Base-by-base conservation (phyloP, 208 protist genomes). In the Endotrypanum monterogeii region DNA sequence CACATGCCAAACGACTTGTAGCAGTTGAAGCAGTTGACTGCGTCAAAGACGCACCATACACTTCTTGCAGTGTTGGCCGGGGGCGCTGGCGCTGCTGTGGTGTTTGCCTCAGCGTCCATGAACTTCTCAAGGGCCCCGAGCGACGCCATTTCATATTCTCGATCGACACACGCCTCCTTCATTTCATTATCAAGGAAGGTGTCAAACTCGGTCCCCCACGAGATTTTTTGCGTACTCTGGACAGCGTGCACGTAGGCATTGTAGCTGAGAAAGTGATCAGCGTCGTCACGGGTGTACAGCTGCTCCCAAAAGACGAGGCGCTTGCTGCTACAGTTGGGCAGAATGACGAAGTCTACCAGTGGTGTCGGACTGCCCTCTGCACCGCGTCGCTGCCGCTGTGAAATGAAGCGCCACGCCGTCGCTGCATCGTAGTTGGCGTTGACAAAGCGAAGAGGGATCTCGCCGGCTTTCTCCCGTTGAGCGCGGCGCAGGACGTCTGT, bases 281-380 rank as follows among this genome's bases (percentile, higher is more conserved):
- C 73, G 65, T 84, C 83, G 25, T 77, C 67, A 39, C 72, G 71
- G 41, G 84, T 67, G 78, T 86, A 96, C 46, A 93, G 87, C 9
- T 69, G 76, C 58, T 89, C 85, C 92, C 92, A 96, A 54, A 95
- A 87, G 2, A 89, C 83, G 3, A 96, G 67, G 0, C 84, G 79
- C 74, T 94, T 96, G 50, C 83, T 86, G 78, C 76, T 95, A 78
- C 85, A 93, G 72, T 79, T 89, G 46, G 83, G 78, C 41, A 73
- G 61, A n/a, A 96, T n/a, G 51, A 83, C 68, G 11, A 79, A 79
- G 61, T 79, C 75, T 3, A 37, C 61, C 20, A 79, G 41, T 8
- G 61, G 39, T 9, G 68, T 11, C 9, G 41, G 28, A n/a, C 35
- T 12, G 30, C 69, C 18, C 44, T n/a, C 56, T 30, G 41, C 37